Percentiles rank a stretch among this genome's conserved stretches.
phyloP scores from a whole-genome alignment of 129 eudicot genomes.

The Daucus carota region DH1_v3.0 NC_030384.2:35989001-35989500 shows the following conservation, averaged over 20 bases:
- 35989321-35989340: neutral
- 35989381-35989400: no score
- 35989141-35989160: neutral
- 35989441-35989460: constrained; percentile 23
- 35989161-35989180: neutral
- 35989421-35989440: constrained; percentile 20
- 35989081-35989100: neutral
- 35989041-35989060: neutral
- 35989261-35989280: neutral
- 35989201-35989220: neutral
- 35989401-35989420: neutral
- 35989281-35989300: neutral
- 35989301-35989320: neutral
- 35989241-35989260: neutral
- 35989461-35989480: constrained; percentile 16
- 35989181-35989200: neutral
- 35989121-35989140: neutral
- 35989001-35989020: neutral
- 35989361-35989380: neutral
- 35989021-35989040: neutral
- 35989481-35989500: constrained; percentile 11
- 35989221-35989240: neutral
- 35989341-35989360: neutral
- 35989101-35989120: neutral
- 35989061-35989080: neutral